Evolutionary conservation across 1,139 yeast species (phyloP).

Genomic region (Protomyces inundatus): DNA sequence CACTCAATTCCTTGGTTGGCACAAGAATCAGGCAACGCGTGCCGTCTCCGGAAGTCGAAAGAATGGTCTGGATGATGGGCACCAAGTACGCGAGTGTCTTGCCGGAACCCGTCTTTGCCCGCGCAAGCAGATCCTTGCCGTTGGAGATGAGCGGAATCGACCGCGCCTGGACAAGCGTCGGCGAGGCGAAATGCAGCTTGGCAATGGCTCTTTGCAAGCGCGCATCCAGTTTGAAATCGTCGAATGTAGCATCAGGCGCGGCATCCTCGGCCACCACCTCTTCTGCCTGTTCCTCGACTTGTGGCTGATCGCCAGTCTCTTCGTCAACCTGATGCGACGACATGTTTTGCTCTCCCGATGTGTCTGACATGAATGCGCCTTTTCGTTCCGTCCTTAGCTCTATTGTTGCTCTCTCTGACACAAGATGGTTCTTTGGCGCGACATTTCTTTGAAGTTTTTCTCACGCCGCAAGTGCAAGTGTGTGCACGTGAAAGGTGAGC

Average conservation of each 20-base stretch:
- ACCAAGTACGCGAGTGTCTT: constrained; percentile 79
- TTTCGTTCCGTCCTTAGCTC: too few species aligned
- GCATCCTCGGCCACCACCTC: constrained; percentile 1
- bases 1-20: constrained; percentile 80
- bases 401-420: too few species aligned
- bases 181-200: constrained; percentile 73
- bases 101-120: constrained; percentile 88
- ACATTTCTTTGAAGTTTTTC: too few species aligned
- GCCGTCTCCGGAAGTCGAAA: constrained; percentile 38
- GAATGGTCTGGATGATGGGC: constrained; percentile 67
- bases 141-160: constrained; percentile 90
- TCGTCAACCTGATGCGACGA: background rate
- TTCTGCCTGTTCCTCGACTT: background rate
- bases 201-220: constrained; percentile 73
- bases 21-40: constrained; percentile 61
- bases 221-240: constrained; percentile 54
- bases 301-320: too few species aligned
- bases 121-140: constrained; percentile 77
- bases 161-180: constrained; percentile 83
- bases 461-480: too few species aligned
- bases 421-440: too few species aligned
- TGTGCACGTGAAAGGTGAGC: too few species aligned
- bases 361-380: background rate
- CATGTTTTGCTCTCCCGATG: background rate
- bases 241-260: constrained; percentile 19